Conservation (phyloP, 2,329 filamentous ascomycete species). For the Arthrobotrys sphaeroides region DNA sequence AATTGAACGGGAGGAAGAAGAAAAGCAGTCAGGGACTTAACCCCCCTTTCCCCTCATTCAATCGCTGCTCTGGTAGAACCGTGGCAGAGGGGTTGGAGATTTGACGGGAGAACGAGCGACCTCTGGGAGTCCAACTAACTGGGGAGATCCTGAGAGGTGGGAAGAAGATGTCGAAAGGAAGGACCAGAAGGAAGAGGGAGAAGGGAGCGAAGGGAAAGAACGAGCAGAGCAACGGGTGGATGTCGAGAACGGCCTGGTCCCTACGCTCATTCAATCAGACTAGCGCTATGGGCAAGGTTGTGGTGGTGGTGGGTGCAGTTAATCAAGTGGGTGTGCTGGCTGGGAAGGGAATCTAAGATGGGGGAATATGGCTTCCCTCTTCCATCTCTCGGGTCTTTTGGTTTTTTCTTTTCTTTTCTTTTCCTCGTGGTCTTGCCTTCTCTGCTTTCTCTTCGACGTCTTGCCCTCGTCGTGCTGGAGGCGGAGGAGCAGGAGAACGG, state of each 20-base stretch:
- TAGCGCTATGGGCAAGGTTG: slow-evolving; percentile 49
- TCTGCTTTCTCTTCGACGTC: background rate
- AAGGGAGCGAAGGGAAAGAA: slow-evolving; percentile 11
- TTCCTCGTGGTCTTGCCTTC: background rate
- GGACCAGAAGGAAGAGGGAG: slow-evolving; percentile 22
- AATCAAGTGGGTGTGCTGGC: slow-evolving; percentile 53
- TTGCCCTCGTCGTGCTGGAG: background rate
- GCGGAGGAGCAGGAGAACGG: too few species aligned
- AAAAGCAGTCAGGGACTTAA: slow-evolving; percentile 18
- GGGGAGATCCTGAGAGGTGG: slow-evolving; percentile 7
- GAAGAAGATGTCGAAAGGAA: slow-evolving; percentile 41
- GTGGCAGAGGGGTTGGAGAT: slow-evolving; percentile 1
- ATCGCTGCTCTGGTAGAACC: slow-evolving; percentile 9
- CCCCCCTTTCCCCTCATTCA: slow-evolving; percentile 34
- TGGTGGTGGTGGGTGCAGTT: slow-evolving; percentile 46
- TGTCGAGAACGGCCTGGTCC: slow-evolving; percentile 51
- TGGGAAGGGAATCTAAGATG: slow-evolving; percentile 26
- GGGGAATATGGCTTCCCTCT: slow-evolving; percentile 15
- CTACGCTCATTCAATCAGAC: slow-evolving; percentile 47
- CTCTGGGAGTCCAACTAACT: slow-evolving; percentile 2
- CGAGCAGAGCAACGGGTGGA: slow-evolving; percentile 18
- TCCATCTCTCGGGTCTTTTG: slow-evolving; percentile 5
- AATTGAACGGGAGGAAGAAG: slow-evolving; percentile 28
- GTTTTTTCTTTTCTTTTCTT: slow-evolving; percentile 34
- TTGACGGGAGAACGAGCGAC: slow-evolving; percentile 18